These are phyloP conservation scores for Lithocarpus polystachyus DNA, from an alignment of 306 rosid genomes.

Conservation along the genomic window DNA sequence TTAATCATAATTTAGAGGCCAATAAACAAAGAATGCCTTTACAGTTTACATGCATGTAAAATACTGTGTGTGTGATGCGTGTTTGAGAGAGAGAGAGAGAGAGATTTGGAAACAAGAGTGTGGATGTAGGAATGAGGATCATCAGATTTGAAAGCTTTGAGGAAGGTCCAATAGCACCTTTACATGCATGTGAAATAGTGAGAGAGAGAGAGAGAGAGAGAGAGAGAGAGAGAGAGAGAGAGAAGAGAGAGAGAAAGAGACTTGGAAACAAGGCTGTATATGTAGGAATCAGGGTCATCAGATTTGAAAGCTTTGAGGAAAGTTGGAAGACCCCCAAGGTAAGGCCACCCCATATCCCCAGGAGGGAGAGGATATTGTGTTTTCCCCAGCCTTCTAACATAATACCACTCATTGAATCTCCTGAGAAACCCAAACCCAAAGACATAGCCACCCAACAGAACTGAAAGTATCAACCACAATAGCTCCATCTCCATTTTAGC, in stretches of 20 bases:
- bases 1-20: no score
- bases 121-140: no score
- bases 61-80: no score
- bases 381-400: conserved; percentile 1
- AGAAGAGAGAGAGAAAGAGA: background rate
- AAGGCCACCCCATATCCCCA: conserved; percentile 26
- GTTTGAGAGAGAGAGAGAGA: no score
- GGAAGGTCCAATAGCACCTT: no score
- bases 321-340: background rate
- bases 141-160: no score
- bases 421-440: conserved; percentile 7
- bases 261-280: conserved; percentile 11
- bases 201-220: no score
- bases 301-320: conserved; percentile 19
- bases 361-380: conserved; percentile 10
- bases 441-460: conserved; percentile 10
- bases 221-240: background rate
- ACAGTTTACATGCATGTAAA: no score
- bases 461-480: background rate
- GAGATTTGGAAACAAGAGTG: no score
- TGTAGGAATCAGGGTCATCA: conserved; percentile 15
- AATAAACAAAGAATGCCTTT: no score
- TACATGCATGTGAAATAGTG: no score
- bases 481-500: background rate
- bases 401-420: conserved; percentile 8